phyloP scores from a whole-genome alignment of 2,329 filamentous ascomycete species.

The Cladosporium sp. region DNA sequence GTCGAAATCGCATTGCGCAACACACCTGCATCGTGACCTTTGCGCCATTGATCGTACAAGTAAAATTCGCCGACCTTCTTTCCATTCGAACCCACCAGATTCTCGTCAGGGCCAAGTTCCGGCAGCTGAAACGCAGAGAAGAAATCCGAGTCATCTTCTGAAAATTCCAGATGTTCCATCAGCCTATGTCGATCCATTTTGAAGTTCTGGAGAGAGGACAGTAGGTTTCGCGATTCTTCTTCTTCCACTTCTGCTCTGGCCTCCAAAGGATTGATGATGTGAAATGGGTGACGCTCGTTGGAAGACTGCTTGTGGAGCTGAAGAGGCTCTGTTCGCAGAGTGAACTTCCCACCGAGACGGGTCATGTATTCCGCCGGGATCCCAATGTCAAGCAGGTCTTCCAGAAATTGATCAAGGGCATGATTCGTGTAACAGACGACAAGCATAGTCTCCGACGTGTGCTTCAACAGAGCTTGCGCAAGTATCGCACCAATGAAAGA shows the following conservation, averaged over 20 bases:
- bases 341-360: slow-evolving; percentile 60
- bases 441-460: slow-evolving; percentile 56
- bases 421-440: slow-evolving; percentile 59
- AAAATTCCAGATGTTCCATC: slow-evolving; percentile 56
- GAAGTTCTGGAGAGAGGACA: not conserved
- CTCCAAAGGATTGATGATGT: slow-evolving; percentile 23
- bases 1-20: slow-evolving; percentile 31
- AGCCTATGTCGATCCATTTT: slow-evolving; percentile 25
- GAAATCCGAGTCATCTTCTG: slow-evolving; percentile 51
- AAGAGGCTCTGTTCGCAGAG: slow-evolving; percentile 49
- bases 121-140: slow-evolving; percentile 60
- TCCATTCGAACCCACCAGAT: slow-evolving; percentile 47
- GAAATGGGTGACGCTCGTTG: slow-evolving; percentile 37
- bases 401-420: slow-evolving; percentile 59
- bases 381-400: slow-evolving; percentile 55
- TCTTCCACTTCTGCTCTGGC: slow-evolving; percentile 15
- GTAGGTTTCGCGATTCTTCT: not conserved
- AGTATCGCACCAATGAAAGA: slow-evolving; percentile 54
- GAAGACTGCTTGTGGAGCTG: slow-evolving; percentile 48
- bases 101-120: slow-evolving; percentile 47
- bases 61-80: slow-evolving; percentile 50
- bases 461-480: slow-evolving; percentile 55
- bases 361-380: slow-evolving; percentile 54
- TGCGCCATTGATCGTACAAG: slow-evolving; percentile 56
- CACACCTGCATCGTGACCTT: slow-evolving; percentile 48